Evolutionary conservation across 1,139 yeast genomes (phyloP).

Genomic region (Taphrina pruni): DNA sequence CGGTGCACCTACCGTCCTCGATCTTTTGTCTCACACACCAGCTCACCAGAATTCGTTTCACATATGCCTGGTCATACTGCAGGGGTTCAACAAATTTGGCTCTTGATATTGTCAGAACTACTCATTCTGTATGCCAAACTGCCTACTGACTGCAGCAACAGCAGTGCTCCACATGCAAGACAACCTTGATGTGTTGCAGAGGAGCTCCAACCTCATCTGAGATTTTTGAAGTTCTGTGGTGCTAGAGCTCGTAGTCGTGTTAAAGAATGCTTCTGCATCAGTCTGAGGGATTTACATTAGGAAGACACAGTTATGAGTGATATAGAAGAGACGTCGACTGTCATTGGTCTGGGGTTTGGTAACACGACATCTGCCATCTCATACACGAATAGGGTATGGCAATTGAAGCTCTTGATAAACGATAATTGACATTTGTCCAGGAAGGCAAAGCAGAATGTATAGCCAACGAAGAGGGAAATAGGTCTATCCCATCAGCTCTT

Average conservation of each 20-base stretch:
- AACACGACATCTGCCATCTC: constrained; percentile 96
- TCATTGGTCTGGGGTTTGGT: constrained; percentile 95
- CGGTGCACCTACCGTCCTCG: too few relatives aligned
- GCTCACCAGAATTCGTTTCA: too few relatives aligned
- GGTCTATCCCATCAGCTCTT: constrained; percentile 90
- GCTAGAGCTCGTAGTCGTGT: not conserved
- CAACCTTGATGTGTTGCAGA: not conserved
- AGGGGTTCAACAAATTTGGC: too few relatives aligned
- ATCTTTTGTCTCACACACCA: too few relatives aligned
- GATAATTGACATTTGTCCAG: constrained; percentile 47
- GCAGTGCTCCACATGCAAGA: too few relatives aligned
- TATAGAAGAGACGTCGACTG: constrained; percentile 54
- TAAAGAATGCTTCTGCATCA: not conserved
- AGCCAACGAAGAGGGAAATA: constrained; percentile 99
- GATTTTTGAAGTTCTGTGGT: not conserved
- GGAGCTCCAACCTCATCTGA: constrained; percentile 3
- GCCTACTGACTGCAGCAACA: too few relatives aligned
- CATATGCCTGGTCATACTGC: too few relatives aligned
- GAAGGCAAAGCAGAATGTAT: constrained; percentile 96
- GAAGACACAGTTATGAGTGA: constrained; percentile 11
- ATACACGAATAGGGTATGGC: constrained; percentile 61
- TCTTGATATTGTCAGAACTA: too few relatives aligned
- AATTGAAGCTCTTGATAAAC: not conserved
- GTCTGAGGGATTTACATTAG: not conserved
- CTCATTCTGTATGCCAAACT: too few relatives aligned